Evolutionary conservation across 148 eudicot species (phyloP).

Genomic region (Heliamphora exappendiculata): DNA sequence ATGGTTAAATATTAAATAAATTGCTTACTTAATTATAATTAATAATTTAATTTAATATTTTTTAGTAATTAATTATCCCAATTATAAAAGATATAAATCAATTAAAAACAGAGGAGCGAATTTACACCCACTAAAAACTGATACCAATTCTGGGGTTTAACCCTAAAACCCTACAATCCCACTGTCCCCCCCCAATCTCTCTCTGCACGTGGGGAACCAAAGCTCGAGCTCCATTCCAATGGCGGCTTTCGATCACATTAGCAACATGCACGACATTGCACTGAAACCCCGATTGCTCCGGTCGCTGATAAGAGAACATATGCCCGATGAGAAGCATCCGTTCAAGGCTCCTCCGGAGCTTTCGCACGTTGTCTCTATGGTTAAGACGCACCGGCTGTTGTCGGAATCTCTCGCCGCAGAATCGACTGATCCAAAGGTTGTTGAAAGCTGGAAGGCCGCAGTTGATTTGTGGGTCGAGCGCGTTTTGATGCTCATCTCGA

Average conservation of each 20-base stretch:
- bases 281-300: slow-evolving; percentile 62
- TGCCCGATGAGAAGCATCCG: slow-evolving; percentile 53
- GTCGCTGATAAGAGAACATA: slow-evolving; percentile 38
- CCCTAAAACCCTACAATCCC: neutral
- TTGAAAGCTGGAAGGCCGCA: slow-evolving; percentile 49
- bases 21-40: too few relatives aligned
- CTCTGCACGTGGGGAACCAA: neutral
- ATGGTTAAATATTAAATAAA: too few relatives aligned
- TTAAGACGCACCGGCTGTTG: slow-evolving; percentile 51
- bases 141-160: neutral
- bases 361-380: slow-evolving; percentile 34
- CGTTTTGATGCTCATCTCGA: slow-evolving; percentile 39
- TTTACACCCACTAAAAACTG: too few relatives aligned
- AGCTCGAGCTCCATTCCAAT: slow-evolving; percentile 22
- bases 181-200: neutral
- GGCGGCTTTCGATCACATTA: slow-evolving; percentile 41
- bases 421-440: slow-evolving; percentile 24
- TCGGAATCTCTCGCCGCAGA: slow-evolving; percentile 30
- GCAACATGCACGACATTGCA: slow-evolving; percentile 48
- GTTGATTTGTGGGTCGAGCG: slow-evolving; percentile 69
- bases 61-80: too few relatives aligned
- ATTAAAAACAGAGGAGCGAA: too few relatives aligned
- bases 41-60: too few relatives aligned
- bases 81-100: too few relatives aligned
- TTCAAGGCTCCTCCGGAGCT: slow-evolving; percentile 40